Base-by-base conservation (phyloP, 2,329 filamentous ascomycete species). In the Diaporthe eres region DNA sequence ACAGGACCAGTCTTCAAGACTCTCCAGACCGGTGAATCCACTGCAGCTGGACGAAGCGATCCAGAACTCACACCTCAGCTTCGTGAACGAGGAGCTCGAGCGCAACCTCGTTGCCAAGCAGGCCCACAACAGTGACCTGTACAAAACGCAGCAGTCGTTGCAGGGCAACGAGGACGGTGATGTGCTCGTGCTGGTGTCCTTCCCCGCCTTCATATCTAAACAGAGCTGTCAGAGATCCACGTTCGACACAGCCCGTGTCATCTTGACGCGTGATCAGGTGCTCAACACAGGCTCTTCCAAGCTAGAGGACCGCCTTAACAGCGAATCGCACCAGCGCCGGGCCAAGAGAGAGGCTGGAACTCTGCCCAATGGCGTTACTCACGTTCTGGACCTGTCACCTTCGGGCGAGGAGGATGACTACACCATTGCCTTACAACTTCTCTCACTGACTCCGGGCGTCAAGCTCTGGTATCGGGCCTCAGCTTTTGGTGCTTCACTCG, bases 351-450 rank as follows among this genome's bases (percentile, higher is more conserved):
- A 51, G 4, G 63, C 65, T 6, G 70, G 25, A 9, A 39, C 70
- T 6, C 71, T 77, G 1, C 76, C 74, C 0, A 17, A 22, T 7
- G 74, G 74, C 15, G 51, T 75, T 8, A 71, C 57, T 5, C 68
- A 76, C 25, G 68, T 77, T n/a, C 65, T 77, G 39, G 72, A 77
- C 31, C 55, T 77, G n/a, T 75, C 67, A 10, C 76, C 76, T 5
- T 72, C 72, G 39, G 63, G 28, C 3, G 76, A 74, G 47, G 76
- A 76, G 51, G 31, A 75, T 25, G 76, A 76, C 17, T 72, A 72
- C 28, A 74, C 60, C 2, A 37, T 75, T 31, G 67, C 71, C 10
- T 42, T 77, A 17, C 74, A 74, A 22, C 9, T 42, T 4, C 72
- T 77, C 8, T 72, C 60, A 10, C 42, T 76, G 10, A 51, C 75